Base-by-base conservation (phyloP, 176 grass and related monocot species). In the Oryza brachyantha region DNA sequence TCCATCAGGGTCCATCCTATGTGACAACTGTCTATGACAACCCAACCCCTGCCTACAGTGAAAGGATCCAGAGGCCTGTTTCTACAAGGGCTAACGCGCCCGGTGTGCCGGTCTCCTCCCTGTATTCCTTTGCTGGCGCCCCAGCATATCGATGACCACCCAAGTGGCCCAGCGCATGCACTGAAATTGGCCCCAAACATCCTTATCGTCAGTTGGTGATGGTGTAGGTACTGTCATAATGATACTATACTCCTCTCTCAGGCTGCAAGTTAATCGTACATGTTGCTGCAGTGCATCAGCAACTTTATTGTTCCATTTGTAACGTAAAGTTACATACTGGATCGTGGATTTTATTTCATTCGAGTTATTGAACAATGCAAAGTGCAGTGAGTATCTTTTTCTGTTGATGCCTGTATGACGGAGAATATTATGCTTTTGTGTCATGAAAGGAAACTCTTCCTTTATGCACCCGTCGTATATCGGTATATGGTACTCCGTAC, bases 121-220 rank as follows among this genome's bases (percentile, higher is more conserved):
- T 55, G 3, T 91, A 88, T 31, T 83, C 88, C 29, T 91, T 88
- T 68, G 80, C 50, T 54, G 92, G 85, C 40, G 68, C 82, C 14
- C 77, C 64, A 16, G 24, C 68, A 32, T 90, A 74, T 79, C 57
- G 39, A 58, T 93, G 85, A 85, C 62, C 38, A 58, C n/a, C 40
- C 2, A 26, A 62, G 52, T 16, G 72, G 16, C 40, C 4, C 32
- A 62, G 34, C 16, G 72, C n/a, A 16, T 41, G 61, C 34, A 21
- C 68, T 50, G 29, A 68, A 31, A 31, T 22, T 26, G 29, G 24
- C 55, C 10, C 67, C n/a, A 67, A 11, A 40, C 68, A 78, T 14
- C 19, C 34, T 46, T 73, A 50, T 38, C 60, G 34, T 8, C 25
- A 21, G 69, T 66, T 32, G 61, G 22, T 81, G 69, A 57, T 32